phyloP scores from a whole-genome alignment of 345 rosid genomes.

The Euphorbia tirucalli region DNA sequence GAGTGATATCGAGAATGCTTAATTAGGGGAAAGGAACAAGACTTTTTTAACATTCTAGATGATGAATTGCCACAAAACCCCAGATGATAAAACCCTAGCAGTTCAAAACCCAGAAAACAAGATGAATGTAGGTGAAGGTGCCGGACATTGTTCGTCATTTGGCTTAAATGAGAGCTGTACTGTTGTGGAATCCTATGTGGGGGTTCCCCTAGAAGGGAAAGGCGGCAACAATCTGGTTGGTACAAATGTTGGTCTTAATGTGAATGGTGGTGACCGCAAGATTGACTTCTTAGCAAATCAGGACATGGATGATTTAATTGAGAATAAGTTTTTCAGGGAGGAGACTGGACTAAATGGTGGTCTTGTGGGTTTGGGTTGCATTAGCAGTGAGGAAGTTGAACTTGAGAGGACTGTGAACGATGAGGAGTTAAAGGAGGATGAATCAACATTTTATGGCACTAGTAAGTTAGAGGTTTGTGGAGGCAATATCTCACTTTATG shows the following conservation, averaged over 20 bases:
- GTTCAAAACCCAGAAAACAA: slow-evolving; percentile 1
- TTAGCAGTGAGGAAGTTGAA: slow-evolving; percentile 20
- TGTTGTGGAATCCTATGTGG: too few species aligned
- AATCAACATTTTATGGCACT: slow-evolving; percentile 20
- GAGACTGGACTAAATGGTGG: slow-evolving; percentile 3
- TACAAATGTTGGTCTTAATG: slow-evolving; percentile 21
- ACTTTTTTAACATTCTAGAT: background rate
- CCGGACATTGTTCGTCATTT: too few species aligned
- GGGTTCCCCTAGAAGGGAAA: too few species aligned
- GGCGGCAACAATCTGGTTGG: too few species aligned
- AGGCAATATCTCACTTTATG: slow-evolving; percentile 58
- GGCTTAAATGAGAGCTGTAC: too few species aligned
- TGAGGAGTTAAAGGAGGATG: slow-evolving; percentile 33
- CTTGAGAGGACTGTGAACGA: slow-evolving; percentile 19
- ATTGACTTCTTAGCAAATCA: slow-evolving; percentile 20
- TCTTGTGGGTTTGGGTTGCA: slow-evolving; percentile 1
- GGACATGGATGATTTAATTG: slow-evolving; percentile 10
- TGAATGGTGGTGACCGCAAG: slow-evolving; percentile 19
- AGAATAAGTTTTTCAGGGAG: slow-evolving; percentile 1
- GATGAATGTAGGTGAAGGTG: slow-evolving; percentile 22
- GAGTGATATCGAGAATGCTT: slow-evolving; percentile 10
- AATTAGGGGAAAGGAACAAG: background rate
- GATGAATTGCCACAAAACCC: slow-evolving; percentile 42
- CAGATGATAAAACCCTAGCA: slow-evolving; percentile 46
- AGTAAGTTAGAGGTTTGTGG: slow-evolving; percentile 50